Percentiles rank a stretch among this genome's conserved stretches.
Conservation (phyloP, 192 early-diverging fungal genomes). For the Backusella mclennaniae region DNA sequence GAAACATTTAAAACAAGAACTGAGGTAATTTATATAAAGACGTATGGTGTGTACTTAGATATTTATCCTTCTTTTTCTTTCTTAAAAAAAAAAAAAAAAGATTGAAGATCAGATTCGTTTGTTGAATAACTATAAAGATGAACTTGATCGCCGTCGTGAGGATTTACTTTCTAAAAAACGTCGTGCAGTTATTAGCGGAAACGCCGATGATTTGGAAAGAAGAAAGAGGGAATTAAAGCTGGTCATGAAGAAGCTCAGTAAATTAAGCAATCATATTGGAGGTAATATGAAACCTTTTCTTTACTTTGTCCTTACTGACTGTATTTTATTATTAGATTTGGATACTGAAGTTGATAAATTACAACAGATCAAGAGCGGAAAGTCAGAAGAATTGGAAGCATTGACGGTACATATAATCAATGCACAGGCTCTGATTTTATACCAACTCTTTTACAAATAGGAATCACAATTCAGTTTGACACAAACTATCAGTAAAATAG, state of each 20-base stretch:
- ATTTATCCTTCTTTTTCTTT: conserved; percentile 8
- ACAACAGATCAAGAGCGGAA: background rate
- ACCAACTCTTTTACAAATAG: background rate
- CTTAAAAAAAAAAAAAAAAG: conserved; percentile 28
- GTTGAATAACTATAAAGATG: conserved; percentile 68
- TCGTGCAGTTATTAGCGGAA: conserved; percentile 43
- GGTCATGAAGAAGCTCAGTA: conserved; percentile 32
- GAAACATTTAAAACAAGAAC: conserved; percentile 52
- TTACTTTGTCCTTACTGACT: background rate
- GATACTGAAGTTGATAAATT: conserved; percentile 21
- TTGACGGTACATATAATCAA: background rate
- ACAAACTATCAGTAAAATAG: conserved; percentile 36
- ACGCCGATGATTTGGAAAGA: conserved; percentile 35
- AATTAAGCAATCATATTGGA: conserved; percentile 33
- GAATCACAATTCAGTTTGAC: background rate
- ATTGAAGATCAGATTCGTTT: conserved; percentile 70
- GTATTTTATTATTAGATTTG: conserved; percentile 11
- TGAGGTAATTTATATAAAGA: conserved; percentile 38
- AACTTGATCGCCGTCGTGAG: conserved; percentile 65
- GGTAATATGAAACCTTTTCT: conserved; percentile 18
- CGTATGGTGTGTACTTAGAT: background rate
- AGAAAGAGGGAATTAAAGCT: conserved; percentile 30
- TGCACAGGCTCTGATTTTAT: background rate
- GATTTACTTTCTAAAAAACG: conserved; percentile 68
- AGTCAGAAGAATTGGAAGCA: conserved; percentile 16